Evolutionary conservation across 805 yeast genomes (phyloP), one percentile per base, ranked within the genome.

Genomic region (Candida glaebosa): DNA sequence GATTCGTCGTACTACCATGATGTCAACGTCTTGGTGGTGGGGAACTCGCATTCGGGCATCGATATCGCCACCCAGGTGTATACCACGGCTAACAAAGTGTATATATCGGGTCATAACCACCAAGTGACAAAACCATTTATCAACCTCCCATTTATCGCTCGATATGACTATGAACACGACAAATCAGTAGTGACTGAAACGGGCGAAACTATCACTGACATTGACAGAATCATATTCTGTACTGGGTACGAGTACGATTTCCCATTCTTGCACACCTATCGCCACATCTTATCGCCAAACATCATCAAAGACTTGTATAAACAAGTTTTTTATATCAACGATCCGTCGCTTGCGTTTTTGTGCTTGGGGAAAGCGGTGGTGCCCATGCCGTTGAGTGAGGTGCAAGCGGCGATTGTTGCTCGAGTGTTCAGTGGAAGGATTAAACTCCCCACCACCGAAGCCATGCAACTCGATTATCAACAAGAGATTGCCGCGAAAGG

Each of bases 21-120:
- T 18, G 58, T 66, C 34, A 69, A 61, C n/a, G 78, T 82, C 12
- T 58, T 87, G 34, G 73, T 86, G 5, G 77, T 87, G n/a, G 95
- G 95, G 0, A 82, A 81, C 51, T 79, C 82, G 8, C 84, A 93
- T 2, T 80, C 88, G 22, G 96, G 91, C 19, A 75, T 79, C 15
- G 96, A 88, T 54, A 66, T 85, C 32, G 76, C 87, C 2, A 73
- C 71, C 42, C 90, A 84, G 54, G 53, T 82, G 15, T 75, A 81
- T 1, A 63, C 67, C 2, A 53, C 44, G 3, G 56, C 55, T 6
- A 60, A 69, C 17, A 65, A 49, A 18, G 46, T 54, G 0, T 51
- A 50, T 39, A 50, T 56, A 10, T 50, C 57, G 3, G 41, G 41
- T 16, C 47, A 41, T 24, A 57, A 53, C 5, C 65, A 81, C 10